A percentile compares a stretch with the other conserved stretches of the same genome.
Conservation (phyloP, 306 rosid genomes). For the Castanea crenata region DNA sequence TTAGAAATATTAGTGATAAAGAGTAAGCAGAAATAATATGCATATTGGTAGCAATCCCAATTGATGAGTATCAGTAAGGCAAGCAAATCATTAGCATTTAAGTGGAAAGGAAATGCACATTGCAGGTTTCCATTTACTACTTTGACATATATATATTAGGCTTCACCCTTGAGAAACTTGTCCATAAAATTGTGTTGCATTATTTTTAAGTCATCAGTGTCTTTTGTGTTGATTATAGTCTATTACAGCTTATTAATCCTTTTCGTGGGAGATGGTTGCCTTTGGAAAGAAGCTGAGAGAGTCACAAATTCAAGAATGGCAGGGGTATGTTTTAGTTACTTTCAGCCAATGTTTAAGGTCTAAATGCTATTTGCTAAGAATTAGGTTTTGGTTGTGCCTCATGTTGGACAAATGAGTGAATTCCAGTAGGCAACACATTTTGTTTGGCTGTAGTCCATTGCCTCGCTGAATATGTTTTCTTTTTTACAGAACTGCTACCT, state of each 20-base stretch:
- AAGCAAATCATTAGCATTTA: slow-evolving; percentile 9
- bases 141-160: neutral
- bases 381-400: neutral
- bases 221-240: slow-evolving; percentile 2
- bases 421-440: neutral
- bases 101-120: neutral
- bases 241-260: slow-evolving; percentile 13
- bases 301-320: slow-evolving; percentile 84
- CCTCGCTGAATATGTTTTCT: neutral
- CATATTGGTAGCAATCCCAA: no score
- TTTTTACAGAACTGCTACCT: neutral
- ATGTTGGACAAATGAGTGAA: neutral
- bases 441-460: neutral
- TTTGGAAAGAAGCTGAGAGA: slow-evolving; percentile 90
- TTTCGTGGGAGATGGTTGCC: slow-evolving; percentile 59
- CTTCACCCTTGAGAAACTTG: neutral
- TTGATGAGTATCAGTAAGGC: no score
- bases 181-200: neutral
- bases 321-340: slow-evolving; percentile 42
- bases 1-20: neutral
- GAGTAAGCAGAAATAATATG: no score
- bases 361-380: neutral
- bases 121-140: slow-evolving; percentile 25
- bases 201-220: neutral
- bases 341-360: neutral